These are phyloP conservation scores for Yueomyces sinensis DNA, from an alignment of 805 yeast species.

Conservation along the genomic window DNA sequence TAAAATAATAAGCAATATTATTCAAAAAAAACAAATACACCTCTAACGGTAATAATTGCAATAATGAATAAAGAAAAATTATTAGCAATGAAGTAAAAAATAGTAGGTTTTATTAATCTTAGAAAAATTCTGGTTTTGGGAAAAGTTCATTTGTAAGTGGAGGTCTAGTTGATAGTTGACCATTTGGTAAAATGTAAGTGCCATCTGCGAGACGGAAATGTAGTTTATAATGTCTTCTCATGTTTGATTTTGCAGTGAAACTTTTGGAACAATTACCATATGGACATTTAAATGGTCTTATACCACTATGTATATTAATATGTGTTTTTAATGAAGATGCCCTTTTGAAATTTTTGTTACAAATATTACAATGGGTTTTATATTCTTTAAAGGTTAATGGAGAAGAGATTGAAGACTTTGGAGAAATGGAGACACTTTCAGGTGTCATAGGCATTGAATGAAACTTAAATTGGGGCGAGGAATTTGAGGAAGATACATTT, in stretches of 20 bases:
- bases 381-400: constrained; percentile 2
- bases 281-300: constrained; percentile 73
- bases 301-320: constrained; percentile 74
- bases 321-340: constrained; percentile 82
- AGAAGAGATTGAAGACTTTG: too few relatives aligned
- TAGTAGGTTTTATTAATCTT: too few relatives aligned
- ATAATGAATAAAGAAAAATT: too few relatives aligned
- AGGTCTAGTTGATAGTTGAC: constrained; percentile 6
- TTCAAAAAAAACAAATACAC: too few relatives aligned
- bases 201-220: constrained; percentile 14
- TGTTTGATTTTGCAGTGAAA: constrained; percentile 30
- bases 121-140: too few relatives aligned
- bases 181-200: constrained; percentile 11
- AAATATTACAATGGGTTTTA: constrained; percentile 46
- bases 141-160: constrained; percentile 11
- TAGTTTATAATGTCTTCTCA: constrained; percentile 19
- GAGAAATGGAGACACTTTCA: too few relatives aligned
- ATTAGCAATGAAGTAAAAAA: too few relatives aligned
- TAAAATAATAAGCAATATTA: too few relatives aligned
- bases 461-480: too few relatives aligned
- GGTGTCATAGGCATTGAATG: too few relatives aligned
- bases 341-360: constrained; percentile 70
- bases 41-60: too few relatives aligned
- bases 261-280: constrained; percentile 47
- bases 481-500: too few relatives aligned